phyloP scores from a whole-genome alignment of 2,329 filamentous ascomycete genomes.

The Dactylonectria estremocensis region DNA sequence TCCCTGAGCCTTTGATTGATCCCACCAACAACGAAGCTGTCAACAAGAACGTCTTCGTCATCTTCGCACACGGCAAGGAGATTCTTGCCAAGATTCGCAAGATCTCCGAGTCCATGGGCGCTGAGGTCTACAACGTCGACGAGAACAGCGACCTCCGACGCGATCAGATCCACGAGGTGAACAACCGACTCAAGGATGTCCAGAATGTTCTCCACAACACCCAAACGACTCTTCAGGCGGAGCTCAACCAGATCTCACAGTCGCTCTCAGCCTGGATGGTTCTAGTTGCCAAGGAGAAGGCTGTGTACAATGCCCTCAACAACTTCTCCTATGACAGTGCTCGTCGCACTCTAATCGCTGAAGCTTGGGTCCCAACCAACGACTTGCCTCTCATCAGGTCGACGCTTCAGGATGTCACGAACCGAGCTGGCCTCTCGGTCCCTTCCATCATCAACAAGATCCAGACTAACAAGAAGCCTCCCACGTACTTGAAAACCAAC shows the following conservation, averaged over 20 bases:
- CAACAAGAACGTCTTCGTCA: slow-evolving; percentile 99
- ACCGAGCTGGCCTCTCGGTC: slow-evolving; percentile 94
- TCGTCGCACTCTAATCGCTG: slow-evolving; percentile 95
- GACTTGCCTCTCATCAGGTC: slow-evolving; percentile 91
- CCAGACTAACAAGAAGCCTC: slow-evolving; percentile 95
- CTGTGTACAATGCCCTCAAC: slow-evolving; percentile 95
- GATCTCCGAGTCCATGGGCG: slow-evolving; percentile 97
- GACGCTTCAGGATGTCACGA: slow-evolving; percentile 96
- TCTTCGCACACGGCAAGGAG: slow-evolving; percentile 98
- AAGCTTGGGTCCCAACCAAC: slow-evolving; percentile 97
- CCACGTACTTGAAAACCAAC: slow-evolving; percentile 98
- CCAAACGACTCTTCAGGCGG: slow-evolving; percentile 92
- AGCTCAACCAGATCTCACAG: slow-evolving; percentile 93
- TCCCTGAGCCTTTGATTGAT: slow-evolving; percentile 92
- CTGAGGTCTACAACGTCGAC: slow-evolving; percentile 96
- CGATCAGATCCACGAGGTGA: slow-evolving; percentile 98
- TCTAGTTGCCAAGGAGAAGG: slow-evolving; percentile 97
- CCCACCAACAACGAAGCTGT: slow-evolving; percentile 92
- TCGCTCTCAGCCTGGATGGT: slow-evolving; percentile 98
- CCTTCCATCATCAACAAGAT: slow-evolving; percentile 99
- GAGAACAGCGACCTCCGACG: slow-evolving; percentile 96
- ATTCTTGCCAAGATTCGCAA: slow-evolving; percentile 99
- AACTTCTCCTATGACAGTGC: slow-evolving; percentile 97
- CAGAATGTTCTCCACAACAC: slow-evolving; percentile 95
- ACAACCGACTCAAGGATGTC: slow-evolving; percentile 91